Evolutionary conservation across 2,329 filamentous ascomycete genomes (phyloP).

Genomic region (Calonectria hawksworthii): DNA sequence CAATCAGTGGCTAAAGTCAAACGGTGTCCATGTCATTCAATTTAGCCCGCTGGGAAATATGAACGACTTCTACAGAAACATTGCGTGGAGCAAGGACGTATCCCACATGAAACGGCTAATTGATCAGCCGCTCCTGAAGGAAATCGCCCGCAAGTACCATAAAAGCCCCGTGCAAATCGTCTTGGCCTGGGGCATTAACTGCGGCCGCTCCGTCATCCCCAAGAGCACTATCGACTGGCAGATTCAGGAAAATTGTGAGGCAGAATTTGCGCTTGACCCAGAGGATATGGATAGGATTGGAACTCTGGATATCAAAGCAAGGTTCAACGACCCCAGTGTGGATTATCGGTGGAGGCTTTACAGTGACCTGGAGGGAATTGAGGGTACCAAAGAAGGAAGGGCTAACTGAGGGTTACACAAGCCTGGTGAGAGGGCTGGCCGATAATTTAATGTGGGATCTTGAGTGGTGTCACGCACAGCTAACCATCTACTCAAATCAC

Average conservation of each 20-base stretch:
- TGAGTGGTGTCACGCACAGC: too few species aligned
- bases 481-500: too few species aligned
- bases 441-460: neutral
- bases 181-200: slow-evolving; percentile 51
- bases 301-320: slow-evolving; percentile 19
- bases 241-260: slow-evolving; percentile 40
- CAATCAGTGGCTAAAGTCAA: slow-evolving; percentile 36
- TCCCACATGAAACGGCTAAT: slow-evolving; percentile 46
- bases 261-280: slow-evolving; percentile 18
- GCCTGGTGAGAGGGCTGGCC: neutral
- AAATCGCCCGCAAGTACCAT: slow-evolving; percentile 44
- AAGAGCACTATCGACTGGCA: slow-evolving; percentile 54
- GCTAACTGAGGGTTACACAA: slow-evolving; percentile 7
- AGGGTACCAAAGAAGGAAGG: slow-evolving; percentile 13
- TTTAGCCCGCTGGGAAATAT: slow-evolving; percentile 53
- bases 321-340: slow-evolving; percentile 25
- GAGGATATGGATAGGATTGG: slow-evolving; percentile 19
- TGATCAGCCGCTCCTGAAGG: slow-evolving; percentile 44
- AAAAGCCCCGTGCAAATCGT: slow-evolving; percentile 51
- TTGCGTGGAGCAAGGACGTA: slow-evolving; percentile 47
- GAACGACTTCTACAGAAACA: slow-evolving; percentile 49
- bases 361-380: slow-evolving; percentile 26
- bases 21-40: slow-evolving; percentile 50
- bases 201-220: slow-evolving; percentile 52
- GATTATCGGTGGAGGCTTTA: slow-evolving; percentile 27